Base-by-base conservation (phyloP, 2,329 filamentous ascomycete species). In the Akanthomyces uredinophilus region DNA sequence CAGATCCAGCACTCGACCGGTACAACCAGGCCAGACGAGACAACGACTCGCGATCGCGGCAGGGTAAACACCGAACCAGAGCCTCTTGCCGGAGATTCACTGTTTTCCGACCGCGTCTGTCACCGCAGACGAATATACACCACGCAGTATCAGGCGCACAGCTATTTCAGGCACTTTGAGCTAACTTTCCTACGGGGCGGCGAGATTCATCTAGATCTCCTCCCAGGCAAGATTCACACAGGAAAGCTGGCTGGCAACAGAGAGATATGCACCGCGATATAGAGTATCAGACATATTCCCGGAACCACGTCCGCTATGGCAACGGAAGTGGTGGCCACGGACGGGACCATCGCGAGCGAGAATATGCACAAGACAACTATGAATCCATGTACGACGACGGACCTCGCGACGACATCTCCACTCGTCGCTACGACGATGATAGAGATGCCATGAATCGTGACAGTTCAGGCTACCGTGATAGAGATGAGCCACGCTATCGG, bases 51-150 rank as follows among this genome's bases (percentile, higher is more conserved):
- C 78, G 74, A 74, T 75, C 77, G 75, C 76, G 78, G 77, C 79
- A 82, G 77, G 80, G 77, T 79, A 79, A 79, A 78, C 71, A 71
- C 71, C 72, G 66, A 70, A 69, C 73, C 72, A 70, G 73, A 67
- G 71, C 68, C 68, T 54, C 46, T 53, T 68, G 67, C 56, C n/a
- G 29, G 6, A 14, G 22, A 32, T 58, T 32, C 22, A 24, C 24
- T 46, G 18, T 52, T 43, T 60, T 46, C 22, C 22, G 18, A 51
- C 20, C 50, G 14, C 18, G 24, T 53, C 27, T 20, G 32, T 35
- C 44, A 35, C 24, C 20, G 53, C 32, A 39, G 58, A 60, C 20
- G 24, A 51, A 58, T 35, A 24, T 37, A 50, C 35, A 50, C n/a
- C 35, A 11, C 22, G 49, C 50, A 49, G 29, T 47, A 41, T 14